These are phyloP conservation scores for Naganishia antarctica DNA, from an alignment of 768 basidiomycete genomes.

Conservation along the genomic window DNA sequence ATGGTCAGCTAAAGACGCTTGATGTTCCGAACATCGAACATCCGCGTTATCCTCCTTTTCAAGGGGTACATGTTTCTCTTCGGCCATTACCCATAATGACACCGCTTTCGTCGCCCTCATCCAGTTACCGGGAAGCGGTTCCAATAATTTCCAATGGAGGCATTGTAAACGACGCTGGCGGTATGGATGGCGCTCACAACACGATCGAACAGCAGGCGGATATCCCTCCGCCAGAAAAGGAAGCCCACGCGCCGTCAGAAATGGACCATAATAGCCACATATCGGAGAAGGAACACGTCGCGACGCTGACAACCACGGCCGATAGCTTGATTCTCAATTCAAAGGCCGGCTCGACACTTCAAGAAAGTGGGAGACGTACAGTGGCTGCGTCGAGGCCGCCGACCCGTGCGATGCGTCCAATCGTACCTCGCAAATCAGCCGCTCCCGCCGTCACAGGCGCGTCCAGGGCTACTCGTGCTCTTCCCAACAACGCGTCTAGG, in stretches of 20 bases:
- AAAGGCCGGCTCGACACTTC: neutral
- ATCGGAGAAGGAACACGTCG: too few relatives aligned
- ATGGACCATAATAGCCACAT: too few relatives aligned
- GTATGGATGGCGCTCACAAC: too few relatives aligned
- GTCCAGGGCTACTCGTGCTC: neutral
- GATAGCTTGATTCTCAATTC: too few relatives aligned
- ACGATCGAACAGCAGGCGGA: too few relatives aligned
- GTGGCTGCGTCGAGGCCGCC: neutral
- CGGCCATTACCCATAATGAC: neutral
- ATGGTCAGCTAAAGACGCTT: neutral
- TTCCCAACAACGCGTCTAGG: too few relatives aligned
- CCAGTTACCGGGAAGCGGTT: neutral
- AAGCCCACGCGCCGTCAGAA: too few relatives aligned
- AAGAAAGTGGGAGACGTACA: neutral
- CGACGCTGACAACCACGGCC: too few relatives aligned
- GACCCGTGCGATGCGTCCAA: neutral
- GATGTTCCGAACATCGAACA: neutral
- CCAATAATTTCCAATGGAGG: neutral
- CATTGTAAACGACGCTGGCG: too few relatives aligned
- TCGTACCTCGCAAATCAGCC: neutral
- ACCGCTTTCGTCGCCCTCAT: conserved; percentile 1
- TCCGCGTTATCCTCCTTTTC: too few relatives aligned
- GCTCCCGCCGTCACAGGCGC: neutral
- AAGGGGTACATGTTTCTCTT: neutral
- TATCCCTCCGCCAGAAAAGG: too few relatives aligned